phyloP scores from a whole-genome alignment of 2,329 filamentous ascomycete species.

The Stagonosporopsis tanaceti region DNA sequence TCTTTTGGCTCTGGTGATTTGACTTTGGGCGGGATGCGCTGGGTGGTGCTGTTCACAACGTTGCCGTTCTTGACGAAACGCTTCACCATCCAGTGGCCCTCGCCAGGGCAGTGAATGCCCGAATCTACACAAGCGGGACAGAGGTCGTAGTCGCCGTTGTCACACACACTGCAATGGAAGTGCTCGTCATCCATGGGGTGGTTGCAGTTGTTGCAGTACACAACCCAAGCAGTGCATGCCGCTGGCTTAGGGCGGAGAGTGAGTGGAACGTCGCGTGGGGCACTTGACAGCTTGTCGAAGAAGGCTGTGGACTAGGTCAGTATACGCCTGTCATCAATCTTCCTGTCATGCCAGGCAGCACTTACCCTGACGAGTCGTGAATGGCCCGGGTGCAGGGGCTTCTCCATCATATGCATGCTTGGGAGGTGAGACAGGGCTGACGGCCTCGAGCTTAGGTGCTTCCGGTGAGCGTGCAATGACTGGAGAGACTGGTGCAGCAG shows the following conservation, averaged over 20 bases:
- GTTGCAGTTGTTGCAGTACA: conserved; percentile 94
- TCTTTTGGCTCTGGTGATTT: conserved; percentile 49
- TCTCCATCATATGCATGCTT: conserved; percentile 41
- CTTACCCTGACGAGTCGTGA: conserved; percentile 48
- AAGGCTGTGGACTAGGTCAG: conserved; percentile 35
- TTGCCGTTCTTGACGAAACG: conserved; percentile 79
- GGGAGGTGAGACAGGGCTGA: conserved; percentile 36
- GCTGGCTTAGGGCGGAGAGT: conserved; percentile 52
- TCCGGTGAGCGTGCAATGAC: conserved; percentile 42
- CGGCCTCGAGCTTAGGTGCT: conserved; percentile 25
- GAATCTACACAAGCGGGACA: conserved; percentile 80
- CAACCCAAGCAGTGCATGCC: conserved; percentile 69
- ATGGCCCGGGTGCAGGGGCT: conserved; percentile 53
- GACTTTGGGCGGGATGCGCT: conserved; percentile 74
- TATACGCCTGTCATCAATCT: not conserved
- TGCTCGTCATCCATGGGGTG: conserved; percentile 79
- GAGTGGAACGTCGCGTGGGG: conserved; percentile 39
- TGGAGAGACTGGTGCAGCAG: conserved; percentile 32
- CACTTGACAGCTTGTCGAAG: conserved; percentile 42
- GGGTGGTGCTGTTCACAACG: conserved; percentile 85
- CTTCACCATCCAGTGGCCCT: conserved; percentile 94
- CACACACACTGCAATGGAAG: conserved; percentile 94
- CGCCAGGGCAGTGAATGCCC: conserved; percentile 78
- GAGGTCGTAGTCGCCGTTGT: conserved; percentile 92
- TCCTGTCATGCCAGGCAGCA: not conserved